Evolutionary conservation across 805 yeast species (phyloP), one percentile per base, ranked within the genome.

Genomic region (Ogataea polymorpha): DNA sequence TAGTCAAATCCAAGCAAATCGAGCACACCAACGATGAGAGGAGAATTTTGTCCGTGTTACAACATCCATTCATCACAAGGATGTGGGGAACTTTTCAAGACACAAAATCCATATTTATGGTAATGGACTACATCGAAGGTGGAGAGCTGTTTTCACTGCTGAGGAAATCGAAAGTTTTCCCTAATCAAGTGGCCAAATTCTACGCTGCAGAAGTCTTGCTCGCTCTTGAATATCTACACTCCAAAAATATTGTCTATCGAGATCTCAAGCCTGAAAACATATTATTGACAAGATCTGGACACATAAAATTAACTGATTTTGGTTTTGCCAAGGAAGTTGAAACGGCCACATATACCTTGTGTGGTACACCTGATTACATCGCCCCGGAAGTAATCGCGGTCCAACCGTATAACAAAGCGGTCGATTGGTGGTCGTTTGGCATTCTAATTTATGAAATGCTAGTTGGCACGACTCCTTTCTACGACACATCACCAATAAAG

Each of bases 81-180:
- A 76, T 77, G 81, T 77, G 82, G 82, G 82, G 82, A n/a, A 77
- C 82, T 5, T 77, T 72, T 53, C 82, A 77, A 56, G 82, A 77
- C 52, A 65, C 76, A 27, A 69, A 68, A 49, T 75, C 75, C 49
- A 60, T 77, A 42, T 77, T 77, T 48, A 76, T 77, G 82, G 74
- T 77, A 26, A 77, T 77, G 82, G 82, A 77, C 54, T 77, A 76
- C 59, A 76, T 77, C 52, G 82, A 77, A 58, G 82, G 82, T 17
- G 82, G 82, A 18, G 82, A 77, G 58, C 65, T 77, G 37, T 77
- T 77, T 50, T 72, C 79, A 3, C 58, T 77, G 32, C 65, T 77
- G 48, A 60, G 82, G 46, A 77, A 77, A 54, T 74, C 80, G 5
- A 80, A 75, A 52, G 60, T 79, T 29, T 77, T 77, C 50, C 82